phyloP scores from a whole-genome alignment of 441 rosid genomes.

The Erysimum pusillum region DNA sequence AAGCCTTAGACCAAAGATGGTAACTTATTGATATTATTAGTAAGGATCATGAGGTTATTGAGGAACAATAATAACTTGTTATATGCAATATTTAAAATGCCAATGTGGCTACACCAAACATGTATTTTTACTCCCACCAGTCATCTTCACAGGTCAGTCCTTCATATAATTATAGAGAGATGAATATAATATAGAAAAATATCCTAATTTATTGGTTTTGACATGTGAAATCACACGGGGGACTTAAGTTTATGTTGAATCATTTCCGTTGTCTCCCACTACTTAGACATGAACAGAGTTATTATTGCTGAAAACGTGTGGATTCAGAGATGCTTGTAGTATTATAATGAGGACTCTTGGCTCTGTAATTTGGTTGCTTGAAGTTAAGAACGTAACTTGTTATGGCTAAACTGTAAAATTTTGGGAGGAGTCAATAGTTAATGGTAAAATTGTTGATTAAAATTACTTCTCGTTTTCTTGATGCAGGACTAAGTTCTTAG shows the following conservation, averaged over 20 bases:
- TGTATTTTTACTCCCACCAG: background rate
- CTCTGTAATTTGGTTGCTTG: background rate
- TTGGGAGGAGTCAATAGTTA: background rate
- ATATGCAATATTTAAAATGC: background rate
- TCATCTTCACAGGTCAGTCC: background rate
- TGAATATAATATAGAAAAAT: constrained; percentile 9
- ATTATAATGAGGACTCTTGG: background rate
- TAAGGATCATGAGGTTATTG: background rate
- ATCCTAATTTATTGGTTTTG: constrained; percentile 23
- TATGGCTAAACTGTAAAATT: background rate
- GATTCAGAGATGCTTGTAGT: background rate
- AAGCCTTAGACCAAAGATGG: too few species aligned
- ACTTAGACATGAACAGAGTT: constrained; percentile 11
- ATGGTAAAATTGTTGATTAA: background rate
- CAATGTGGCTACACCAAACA: background rate
- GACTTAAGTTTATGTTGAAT: background rate
- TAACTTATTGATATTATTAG: too few species aligned
- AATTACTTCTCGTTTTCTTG: background rate
- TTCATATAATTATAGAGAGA: background rate
- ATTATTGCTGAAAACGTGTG: constrained; percentile 25
- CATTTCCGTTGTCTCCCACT: background rate
- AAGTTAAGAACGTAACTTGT: background rate
- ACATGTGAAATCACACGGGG: constrained; percentile 22
- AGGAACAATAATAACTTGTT: background rate
- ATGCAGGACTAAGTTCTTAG: background rate